A percentile compares a stretch with the other conserved stretches of the same genome.
phyloP scores from a whole-genome alignment of 2,329 filamentous ascomycete species.

The Coniella lustricola region DNA sequence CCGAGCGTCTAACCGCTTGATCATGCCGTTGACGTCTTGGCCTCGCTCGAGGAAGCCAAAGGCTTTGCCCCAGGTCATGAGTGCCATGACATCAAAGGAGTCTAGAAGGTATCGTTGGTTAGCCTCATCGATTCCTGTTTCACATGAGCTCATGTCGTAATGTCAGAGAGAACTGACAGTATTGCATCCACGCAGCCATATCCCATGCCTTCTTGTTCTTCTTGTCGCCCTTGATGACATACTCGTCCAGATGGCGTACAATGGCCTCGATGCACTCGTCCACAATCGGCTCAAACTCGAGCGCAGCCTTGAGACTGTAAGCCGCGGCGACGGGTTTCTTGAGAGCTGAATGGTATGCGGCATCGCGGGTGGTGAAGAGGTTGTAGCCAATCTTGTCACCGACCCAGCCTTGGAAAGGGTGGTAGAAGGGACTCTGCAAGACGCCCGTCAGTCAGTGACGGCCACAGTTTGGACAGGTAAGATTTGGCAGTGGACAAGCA shows the following conservation, averaged over 20 bases:
- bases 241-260: background rate
- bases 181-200: background rate
- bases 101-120: background rate
- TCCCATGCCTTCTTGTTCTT: background rate
- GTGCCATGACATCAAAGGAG: background rate
- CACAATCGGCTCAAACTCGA: constrained; percentile 2
- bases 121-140: no score
- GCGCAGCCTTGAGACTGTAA: constrained; percentile 6
- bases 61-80: background rate
- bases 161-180: no score
- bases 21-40: background rate
- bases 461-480: no score
- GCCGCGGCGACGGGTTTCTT: constrained; percentile 6
- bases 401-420: constrained; percentile 4
- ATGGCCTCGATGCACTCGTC: constrained; percentile 9
- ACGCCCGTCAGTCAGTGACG: background rate
- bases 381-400: constrained; percentile 4
- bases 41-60: background rate
- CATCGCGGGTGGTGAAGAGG: constrained; percentile 7
- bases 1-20: background rate
- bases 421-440: constrained; percentile 3
- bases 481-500: no score
- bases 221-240: background rate
- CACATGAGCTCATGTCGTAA: no score
- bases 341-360: constrained; percentile 7